phyloP scores from a whole-genome alignment of 495 filamentous ascomycete species.

The Jackrogersella multiformis region DNA sequence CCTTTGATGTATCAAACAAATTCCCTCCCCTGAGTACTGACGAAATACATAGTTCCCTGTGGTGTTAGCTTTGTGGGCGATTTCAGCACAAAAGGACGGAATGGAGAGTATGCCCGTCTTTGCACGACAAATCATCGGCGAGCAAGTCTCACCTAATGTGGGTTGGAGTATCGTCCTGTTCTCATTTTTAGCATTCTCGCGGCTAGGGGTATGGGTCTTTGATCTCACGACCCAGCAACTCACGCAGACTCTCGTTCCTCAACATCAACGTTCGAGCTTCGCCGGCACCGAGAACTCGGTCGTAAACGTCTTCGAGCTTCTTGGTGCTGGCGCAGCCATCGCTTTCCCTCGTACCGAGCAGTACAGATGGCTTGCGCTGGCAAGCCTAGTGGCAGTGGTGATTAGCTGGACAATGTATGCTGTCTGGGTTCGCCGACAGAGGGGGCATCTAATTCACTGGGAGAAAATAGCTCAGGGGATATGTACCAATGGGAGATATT shows the following conservation, averaged over 20 bases:
- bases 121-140: constrained; percentile 1
- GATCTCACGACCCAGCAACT: constrained; percentile 59
- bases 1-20: background rate
- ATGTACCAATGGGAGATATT: constrained; percentile 4
- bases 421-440: constrained; percentile 50
- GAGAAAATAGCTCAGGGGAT: constrained; percentile 37
- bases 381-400: constrained; percentile 47
- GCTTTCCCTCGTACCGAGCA: constrained; percentile 51
- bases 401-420: constrained; percentile 51
- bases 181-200: constrained; percentile 55
- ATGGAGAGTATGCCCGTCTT: background rate
- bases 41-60: constrained; percentile 48
- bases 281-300: constrained; percentile 56
- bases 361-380: constrained; percentile 53
- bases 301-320: constrained; percentile 53
- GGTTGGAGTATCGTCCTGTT: constrained; percentile 50
- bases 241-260: constrained; percentile 51
- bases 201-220: constrained; percentile 57
- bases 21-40: constrained; percentile 1
- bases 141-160: constrained; percentile 23
- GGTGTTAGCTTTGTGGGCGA: constrained; percentile 46
- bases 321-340: constrained; percentile 47
- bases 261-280: constrained; percentile 52
- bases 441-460: constrained; percentile 46
- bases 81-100: constrained; percentile 37